phyloP scores from a whole-genome alignment of 306 rosid species.

The Abrus precatorius region DNA sequence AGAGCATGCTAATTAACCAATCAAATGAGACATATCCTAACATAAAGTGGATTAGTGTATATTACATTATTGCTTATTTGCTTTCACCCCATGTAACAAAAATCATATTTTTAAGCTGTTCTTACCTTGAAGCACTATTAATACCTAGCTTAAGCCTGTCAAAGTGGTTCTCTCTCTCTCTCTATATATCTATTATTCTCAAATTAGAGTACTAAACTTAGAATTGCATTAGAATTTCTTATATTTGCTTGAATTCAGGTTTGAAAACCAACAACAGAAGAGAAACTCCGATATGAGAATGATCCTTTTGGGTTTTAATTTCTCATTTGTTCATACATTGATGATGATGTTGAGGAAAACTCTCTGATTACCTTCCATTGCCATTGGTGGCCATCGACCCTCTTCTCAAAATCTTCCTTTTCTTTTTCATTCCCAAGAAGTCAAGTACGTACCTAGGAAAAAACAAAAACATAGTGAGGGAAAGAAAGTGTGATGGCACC shows the following conservation, averaged over 20 bases:
- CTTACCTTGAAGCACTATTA: conserved; percentile 41
- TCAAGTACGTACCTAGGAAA: conserved; percentile 32
- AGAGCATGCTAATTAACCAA: conserved; percentile 12
- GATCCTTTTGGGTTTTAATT: conserved; percentile 25
- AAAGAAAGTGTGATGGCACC: conserved; percentile 68
- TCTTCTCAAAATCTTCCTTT: conserved; percentile 24
- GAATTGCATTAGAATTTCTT: conserved; percentile 29
- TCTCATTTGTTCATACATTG: conserved; percentile 16
- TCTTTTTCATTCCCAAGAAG: background rate
- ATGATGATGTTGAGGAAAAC: conserved; percentile 21
- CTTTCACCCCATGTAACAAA: conserved; percentile 3
- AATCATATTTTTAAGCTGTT: background rate
- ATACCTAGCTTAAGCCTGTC: conserved; percentile 52
- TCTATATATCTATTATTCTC: conserved; percentile 31
- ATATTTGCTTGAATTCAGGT: conserved; percentile 39
- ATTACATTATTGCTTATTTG: conserved; percentile 29
- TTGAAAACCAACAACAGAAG: conserved; percentile 41
- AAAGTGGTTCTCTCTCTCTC: conserved; percentile 40
- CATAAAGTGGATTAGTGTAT: background rate
- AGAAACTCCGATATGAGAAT: background rate
- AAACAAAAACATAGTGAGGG: background rate
- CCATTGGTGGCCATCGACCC: conserved; percentile 21
- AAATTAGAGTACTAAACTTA: conserved; percentile 17
- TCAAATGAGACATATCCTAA: conserved; percentile 1
- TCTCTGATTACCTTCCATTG: conserved; percentile 39